These are phyloP conservation scores for Amyloporia xantha DNA, from an alignment of 768 basidiomycete species.

Conservation along the genomic window DNA sequence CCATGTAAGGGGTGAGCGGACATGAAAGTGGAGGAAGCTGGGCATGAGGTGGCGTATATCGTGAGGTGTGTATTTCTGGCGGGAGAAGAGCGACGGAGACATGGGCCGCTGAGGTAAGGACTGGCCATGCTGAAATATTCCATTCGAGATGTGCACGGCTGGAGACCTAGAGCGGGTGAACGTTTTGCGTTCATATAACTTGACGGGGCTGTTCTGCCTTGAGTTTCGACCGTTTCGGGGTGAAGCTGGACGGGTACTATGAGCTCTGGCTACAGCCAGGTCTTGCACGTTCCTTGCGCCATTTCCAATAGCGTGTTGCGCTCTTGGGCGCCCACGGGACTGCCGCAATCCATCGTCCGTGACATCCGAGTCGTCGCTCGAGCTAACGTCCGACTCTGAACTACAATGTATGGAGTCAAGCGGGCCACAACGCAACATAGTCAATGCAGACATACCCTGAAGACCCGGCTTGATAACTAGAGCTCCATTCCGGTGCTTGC, in stretches of 20 bases:
- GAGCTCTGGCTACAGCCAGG: conserved; percentile 1
- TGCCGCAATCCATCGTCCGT: conserved; percentile 16
- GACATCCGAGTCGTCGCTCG: conserved; percentile 17
- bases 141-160: conserved; percentile 28
- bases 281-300: conserved; percentile 5
- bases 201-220: conserved; percentile 32
- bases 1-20: conserved; percentile 38
- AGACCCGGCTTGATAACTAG: conserved; percentile 82
- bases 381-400: conserved; percentile 17
- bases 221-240: conserved; percentile 32
- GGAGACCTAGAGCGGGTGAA: conserved; percentile 77
- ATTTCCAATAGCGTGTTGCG: conserved; percentile 11
- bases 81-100: conserved; percentile 40
- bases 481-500: conserved; percentile 63
- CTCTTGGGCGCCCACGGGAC: conserved; percentile 18
- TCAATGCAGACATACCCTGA: conserved; percentile 55
- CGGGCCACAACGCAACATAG: too few relatives aligned
- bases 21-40: conserved; percentile 36
- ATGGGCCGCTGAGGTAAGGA: conserved; percentile 25
- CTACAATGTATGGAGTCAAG: too few relatives aligned
- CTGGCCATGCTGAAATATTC: conserved; percentile 29
- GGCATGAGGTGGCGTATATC: conserved; percentile 38
- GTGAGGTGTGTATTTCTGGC: conserved; percentile 29
- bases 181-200: conserved; percentile 30
- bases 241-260: conserved; percentile 6